Conservation (phyloP, 2,329 filamentous ascomycete genomes). For the Cryphonectria nitschkei region DNA sequence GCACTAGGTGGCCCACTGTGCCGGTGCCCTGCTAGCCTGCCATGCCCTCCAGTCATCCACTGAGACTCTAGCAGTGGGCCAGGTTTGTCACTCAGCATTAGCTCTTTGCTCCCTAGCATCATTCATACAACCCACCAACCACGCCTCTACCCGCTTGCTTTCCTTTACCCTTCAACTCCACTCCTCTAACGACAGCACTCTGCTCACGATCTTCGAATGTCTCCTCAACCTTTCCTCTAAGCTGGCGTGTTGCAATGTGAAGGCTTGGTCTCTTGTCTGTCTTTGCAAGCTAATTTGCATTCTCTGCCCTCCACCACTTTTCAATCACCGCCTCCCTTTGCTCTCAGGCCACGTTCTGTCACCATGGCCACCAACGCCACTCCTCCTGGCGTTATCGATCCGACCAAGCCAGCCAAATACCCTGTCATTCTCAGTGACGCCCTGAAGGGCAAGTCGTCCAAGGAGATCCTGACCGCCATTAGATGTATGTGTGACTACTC, state of each 20-base stretch:
- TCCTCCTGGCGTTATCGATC: conserved; percentile 52
- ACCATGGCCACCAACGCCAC: conserved; percentile 36
- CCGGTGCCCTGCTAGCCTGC: too few relatives aligned
- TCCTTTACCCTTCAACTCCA: neutral
- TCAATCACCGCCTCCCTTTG: too few relatives aligned
- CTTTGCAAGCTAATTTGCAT: neutral
- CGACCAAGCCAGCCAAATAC: conserved; percentile 64
- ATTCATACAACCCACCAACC: neutral
- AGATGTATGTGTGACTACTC: conserved; percentile 53
- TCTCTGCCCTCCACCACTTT: neutral
- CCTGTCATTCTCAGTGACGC: conserved; percentile 67
- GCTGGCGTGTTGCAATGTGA: neutral
- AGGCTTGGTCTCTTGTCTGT: neutral
- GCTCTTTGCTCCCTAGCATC: neutral
- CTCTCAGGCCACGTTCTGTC: neutral
- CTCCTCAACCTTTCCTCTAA: neutral
- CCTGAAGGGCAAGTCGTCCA: conserved; percentile 58
- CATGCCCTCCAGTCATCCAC: neutral
- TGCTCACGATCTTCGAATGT: neutral
- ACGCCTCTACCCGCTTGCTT: neutral
- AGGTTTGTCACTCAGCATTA: neutral
- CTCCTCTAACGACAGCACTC: neutral
- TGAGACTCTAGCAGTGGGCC: neutral
- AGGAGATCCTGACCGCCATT: conserved; percentile 63
- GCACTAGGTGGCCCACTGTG: neutral